Conservation (phyloP, 2,329 filamentous ascomycete genomes). For the Sporothrix curviconia region DNA sequence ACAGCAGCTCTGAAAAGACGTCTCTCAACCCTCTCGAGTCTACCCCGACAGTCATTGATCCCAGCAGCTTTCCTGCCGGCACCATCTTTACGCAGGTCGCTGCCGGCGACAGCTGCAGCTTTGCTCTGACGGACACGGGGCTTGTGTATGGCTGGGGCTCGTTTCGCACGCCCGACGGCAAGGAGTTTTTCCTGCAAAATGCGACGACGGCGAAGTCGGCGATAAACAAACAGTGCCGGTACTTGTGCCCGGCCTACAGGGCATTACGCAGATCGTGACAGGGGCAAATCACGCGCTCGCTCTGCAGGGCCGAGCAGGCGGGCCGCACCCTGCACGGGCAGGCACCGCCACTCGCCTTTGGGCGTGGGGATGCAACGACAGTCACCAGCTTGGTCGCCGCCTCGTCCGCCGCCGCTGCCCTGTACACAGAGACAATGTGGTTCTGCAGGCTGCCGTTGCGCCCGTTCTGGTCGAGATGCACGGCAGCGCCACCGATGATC, state of each 20-base stretch:
- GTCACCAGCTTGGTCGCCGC: constrained; percentile 55
- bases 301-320: constrained; percentile 29
- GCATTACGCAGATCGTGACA: constrained; percentile 43
- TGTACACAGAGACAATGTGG: too few relatives aligned
- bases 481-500: constrained; percentile 30
- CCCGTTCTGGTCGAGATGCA: too few relatives aligned
- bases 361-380: constrained; percentile 58
- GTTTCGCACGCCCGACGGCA: constrained; percentile 37
- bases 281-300: constrained; percentile 55
- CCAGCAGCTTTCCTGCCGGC: constrained; percentile 36
- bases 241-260: constrained; percentile 43
- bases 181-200: neutral
- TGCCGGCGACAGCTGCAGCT: constrained; percentile 63
- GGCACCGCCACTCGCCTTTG: too few relatives aligned
- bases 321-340: too few relatives aligned
- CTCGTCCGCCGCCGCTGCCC: too few relatives aligned
- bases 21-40: constrained; percentile 52
- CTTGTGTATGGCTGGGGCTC: constrained; percentile 72
- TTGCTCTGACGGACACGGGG: constrained; percentile 65
- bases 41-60: constrained; percentile 48
- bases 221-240: too few relatives aligned
- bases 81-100: constrained; percentile 46
- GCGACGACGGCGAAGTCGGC: too few relatives aligned
- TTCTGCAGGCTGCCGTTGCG: too few relatives aligned
- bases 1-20: constrained; percentile 23